A percentile compares a stretch with the other conserved stretches of the same genome.
Evolutionary conservation across 2,329 filamentous ascomycete genomes (phyloP).

Genomic region (Phaeosphaeriaceae sp.): DNA sequence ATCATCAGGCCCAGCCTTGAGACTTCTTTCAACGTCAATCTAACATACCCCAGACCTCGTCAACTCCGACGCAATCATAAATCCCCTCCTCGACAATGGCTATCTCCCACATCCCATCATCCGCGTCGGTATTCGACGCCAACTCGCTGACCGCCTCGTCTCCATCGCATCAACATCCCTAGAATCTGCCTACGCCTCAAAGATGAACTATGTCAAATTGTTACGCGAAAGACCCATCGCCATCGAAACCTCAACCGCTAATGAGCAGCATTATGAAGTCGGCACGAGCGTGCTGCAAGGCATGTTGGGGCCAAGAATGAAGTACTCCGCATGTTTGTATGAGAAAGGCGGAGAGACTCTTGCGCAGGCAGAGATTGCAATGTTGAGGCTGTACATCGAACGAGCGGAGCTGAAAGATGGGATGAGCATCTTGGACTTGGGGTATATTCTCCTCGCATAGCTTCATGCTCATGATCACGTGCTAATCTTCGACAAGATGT

Average conservation of each 20-base stretch:
- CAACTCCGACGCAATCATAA: conserved; percentile 33
- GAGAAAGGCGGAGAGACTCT: conserved; percentile 63
- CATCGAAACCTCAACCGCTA: conserved; percentile 70
- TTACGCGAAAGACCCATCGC: conserved; percentile 70
- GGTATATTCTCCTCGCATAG: conserved; percentile 51
- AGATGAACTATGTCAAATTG: conserved; percentile 68
- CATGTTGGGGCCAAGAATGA: conserved; percentile 73
- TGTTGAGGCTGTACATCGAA: conserved; percentile 69
- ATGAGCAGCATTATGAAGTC: conserved; percentile 76
- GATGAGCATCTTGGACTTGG: conserved; percentile 68
- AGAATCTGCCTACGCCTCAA: conserved; percentile 61
- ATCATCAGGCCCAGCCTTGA: background rate
- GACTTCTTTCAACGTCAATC: background rate
- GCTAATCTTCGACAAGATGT: conserved; percentile 55
- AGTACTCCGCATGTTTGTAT: conserved; percentile 74
- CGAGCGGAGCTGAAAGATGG: conserved; percentile 66
- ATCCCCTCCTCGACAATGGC: conserved; percentile 66
- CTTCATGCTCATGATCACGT: conserved; percentile 11
- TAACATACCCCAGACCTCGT: conserved; percentile 27
- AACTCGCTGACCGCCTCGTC: conserved; percentile 66
- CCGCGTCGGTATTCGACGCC: conserved; percentile 70
- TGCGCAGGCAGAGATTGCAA: conserved; percentile 69
- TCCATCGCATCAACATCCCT: conserved; percentile 63
- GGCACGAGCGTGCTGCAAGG: conserved; percentile 68
- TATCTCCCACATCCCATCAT: conserved; percentile 70